phyloP scores from a whole-genome alignment of 2,329 filamentous ascomycete species.

The Aspergillus sp. region DNA sequence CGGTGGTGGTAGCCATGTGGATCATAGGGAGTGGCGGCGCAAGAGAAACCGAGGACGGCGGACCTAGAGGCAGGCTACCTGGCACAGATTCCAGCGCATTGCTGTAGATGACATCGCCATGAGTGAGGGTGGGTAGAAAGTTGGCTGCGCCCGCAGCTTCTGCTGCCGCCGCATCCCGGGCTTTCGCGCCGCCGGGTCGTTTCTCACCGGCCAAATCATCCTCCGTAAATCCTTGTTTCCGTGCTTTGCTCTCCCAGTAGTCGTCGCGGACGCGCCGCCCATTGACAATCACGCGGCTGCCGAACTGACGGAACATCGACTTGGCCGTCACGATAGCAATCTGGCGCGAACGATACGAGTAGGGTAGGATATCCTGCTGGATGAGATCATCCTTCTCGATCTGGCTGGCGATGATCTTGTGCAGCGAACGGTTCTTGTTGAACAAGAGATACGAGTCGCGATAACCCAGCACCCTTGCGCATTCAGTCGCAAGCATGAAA shows the following conservation, averaged over 20 bases:
- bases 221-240: constrained; percentile 97
- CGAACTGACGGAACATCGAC: constrained; percentile 99
- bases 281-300: constrained; percentile 86
- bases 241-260: constrained; percentile 97
- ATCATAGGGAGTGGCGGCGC: constrained; percentile 76
- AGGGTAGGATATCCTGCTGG: constrained; percentile 89
- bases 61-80: constrained; percentile 70
- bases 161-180: constrained; percentile 76
- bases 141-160: constrained; percentile 64
- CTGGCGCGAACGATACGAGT: constrained; percentile 96
- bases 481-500: constrained; percentile 98
- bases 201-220: constrained; percentile 96
- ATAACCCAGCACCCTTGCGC: constrained; percentile 89
- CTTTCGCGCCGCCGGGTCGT: constrained; percentile 86
- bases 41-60: constrained; percentile 63
- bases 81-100: constrained; percentile 70
- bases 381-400: constrained; percentile 96
- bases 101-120: constrained; percentile 87
- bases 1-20: constrained; percentile 75
- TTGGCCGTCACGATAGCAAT: constrained; percentile 97
- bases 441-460: constrained; percentile 97
- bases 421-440: constrained; percentile 96
- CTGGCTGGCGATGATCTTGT: constrained; percentile 96
- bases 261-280: constrained; percentile 92
- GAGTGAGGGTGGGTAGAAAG: constrained; percentile 63